Evolutionary conservation across 2,329 filamentous ascomycete species (phyloP).

Genomic region (Hirsutella minnesotensis): DNA sequence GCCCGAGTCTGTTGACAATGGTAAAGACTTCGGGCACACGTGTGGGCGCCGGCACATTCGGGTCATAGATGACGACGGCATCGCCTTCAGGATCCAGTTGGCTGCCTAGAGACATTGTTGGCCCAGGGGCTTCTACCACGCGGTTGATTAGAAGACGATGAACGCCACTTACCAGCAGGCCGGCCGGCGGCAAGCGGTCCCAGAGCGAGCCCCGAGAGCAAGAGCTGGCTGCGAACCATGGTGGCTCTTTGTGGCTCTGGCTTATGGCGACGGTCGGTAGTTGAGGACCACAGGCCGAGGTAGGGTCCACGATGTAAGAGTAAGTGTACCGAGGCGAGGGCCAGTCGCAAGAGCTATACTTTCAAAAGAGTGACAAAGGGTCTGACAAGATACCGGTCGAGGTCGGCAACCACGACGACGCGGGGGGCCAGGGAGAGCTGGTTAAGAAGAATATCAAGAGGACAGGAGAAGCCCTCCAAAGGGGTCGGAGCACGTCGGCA

Average conservation of each 20-base stretch:
- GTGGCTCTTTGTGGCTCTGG: neutral
- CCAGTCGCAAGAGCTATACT: too few relatives aligned
- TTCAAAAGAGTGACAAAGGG: too few relatives aligned
- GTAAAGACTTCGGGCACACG: neutral
- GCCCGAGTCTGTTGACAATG: neutral
- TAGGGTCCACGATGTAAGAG: too few relatives aligned
- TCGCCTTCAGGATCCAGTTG: neutral
- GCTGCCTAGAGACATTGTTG: neutral
- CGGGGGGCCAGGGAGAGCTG: neutral
- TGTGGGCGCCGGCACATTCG: neutral
- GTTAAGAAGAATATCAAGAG: neutral
- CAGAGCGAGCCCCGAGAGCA: slow-evolving; percentile 13
- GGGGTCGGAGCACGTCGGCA: neutral
- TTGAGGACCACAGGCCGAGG: neutral
- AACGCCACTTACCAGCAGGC: slow-evolving; percentile 12
- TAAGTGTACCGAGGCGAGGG: too few relatives aligned
- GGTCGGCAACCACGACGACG: too few relatives aligned
- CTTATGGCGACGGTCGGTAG: neutral
- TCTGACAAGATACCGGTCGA: too few relatives aligned
- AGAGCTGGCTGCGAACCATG: slow-evolving; percentile 11
- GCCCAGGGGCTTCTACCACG: neutral
- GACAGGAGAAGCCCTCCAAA: neutral
- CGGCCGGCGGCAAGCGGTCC: slow-evolving; percentile 9
- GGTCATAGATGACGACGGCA: neutral
- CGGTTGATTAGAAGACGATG: neutral